Base-by-base conservation (phyloP, 306 rosid genomes). In the Cicer cuneatum region DNA sequence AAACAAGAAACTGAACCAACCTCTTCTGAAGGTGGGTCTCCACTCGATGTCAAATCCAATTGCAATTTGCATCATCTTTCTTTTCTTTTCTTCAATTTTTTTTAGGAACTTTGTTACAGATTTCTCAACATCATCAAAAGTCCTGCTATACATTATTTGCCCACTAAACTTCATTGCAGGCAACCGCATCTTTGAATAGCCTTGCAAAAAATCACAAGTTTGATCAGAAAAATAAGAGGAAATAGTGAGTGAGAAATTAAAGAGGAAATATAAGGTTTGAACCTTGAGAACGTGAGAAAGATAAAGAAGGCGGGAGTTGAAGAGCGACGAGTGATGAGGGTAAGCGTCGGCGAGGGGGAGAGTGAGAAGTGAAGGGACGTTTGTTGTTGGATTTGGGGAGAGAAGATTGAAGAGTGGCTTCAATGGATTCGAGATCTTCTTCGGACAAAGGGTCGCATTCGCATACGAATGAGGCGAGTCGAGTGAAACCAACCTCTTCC, bases 41-140 rank as follows among this genome's bases (percentile, higher is more conserved):
- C 98, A 93, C 77, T 93, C 97, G n/a, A 93, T 86, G 72, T 93
- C 93, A 71, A 90, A 79, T 61, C 96, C 97, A 43, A 93, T 47
- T 38, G 72, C 79, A 78, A 59, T 69, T 83, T 76, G 87, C 48
- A 75, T 71, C 73, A 43, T 61, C 56, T 78, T 71, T 57, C 67
- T 82, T 69, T 66, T 85, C 85, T 72, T 86, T 52, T 77, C 76
- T 57, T 76, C 60, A 35, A 85, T 21, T 61, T 14, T 16, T 35
- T 80, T 77, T 11, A 83, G 52, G 43, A 90, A 66, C 69, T 83
- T 82, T 66, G 58, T 14, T 33, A 88, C 83, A 33, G 91, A 86
- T 79, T 81, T 82, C 56, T 93, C 88, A 2, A 89, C 96, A 4
- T 84, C 89, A 56, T 56, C 67, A 43, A 74, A 72, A 15, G 92